phyloP scores from a whole-genome alignment of 306 rosid genomes.

The Rubus idaeus region DNA sequence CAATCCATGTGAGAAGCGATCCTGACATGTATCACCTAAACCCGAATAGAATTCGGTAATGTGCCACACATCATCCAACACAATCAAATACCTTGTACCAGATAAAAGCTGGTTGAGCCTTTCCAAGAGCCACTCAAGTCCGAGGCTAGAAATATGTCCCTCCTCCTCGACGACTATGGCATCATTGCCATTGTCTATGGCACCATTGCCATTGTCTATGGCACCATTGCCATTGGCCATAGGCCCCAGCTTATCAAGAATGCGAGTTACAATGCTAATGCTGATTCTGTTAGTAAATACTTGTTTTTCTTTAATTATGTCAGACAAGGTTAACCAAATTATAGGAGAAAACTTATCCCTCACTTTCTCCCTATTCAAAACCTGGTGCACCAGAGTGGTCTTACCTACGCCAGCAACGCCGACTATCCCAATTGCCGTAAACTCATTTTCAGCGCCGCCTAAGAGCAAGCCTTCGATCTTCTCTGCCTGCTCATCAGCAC shows the following conservation, averaged over 20 bases:
- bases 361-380: not conserved
- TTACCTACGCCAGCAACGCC: slow-evolving; percentile 25
- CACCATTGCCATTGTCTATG: not conserved
- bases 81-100: slow-evolving; percentile 3
- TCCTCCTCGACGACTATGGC: not conserved
- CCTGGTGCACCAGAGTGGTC: not conserved
- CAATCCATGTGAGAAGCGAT: not conserved
- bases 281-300: not conserved
- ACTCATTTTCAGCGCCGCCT: not conserved
- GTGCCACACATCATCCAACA: slow-evolving; percentile 10
- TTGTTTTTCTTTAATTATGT: not conserved
- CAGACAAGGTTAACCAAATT: slow-evolving; percentile 3
- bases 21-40: not conserved
- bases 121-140: not conserved
- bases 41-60: not conserved
- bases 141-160: not conserved
- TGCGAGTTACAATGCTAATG: not conserved
- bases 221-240: no score
- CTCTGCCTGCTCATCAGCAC: not conserved
- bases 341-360: not conserved
- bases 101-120: not conserved
- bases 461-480: not conserved
- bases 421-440: slow-evolving; percentile 14
- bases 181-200: not conserved
- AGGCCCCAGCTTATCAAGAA: not conserved